phyloP scores from a whole-genome alignment of 2,329 filamentous ascomycete genomes.

The Huntiella abstrusa region DNA sequence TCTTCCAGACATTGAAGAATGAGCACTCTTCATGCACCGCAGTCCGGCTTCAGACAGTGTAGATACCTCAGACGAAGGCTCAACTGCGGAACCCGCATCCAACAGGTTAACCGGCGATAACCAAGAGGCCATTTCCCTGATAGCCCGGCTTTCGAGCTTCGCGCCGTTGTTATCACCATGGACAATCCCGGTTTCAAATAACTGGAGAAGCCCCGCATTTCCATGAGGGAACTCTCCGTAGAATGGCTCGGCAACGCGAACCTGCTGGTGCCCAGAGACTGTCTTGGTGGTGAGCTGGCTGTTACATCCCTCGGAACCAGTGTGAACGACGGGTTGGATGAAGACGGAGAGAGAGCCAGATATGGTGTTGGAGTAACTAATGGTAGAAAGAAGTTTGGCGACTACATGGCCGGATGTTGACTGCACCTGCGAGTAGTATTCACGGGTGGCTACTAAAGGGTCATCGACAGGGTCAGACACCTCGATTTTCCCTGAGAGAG shows the following conservation, averaged over 20 bases:
- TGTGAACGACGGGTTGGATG: background rate
- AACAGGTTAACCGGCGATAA: background rate
- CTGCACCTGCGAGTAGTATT: background rate
- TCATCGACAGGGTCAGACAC: background rate
- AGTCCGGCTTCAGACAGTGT: background rate
- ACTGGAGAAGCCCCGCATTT: background rate
- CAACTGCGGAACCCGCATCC: background rate
- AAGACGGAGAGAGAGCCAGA: background rate
- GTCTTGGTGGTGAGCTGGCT: background rate
- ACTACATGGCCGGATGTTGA: background rate
- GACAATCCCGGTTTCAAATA: background rate
- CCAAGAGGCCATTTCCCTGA: background rate
- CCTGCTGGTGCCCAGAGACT: background rate
- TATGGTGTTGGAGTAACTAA: background rate
- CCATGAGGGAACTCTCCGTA: background rate
- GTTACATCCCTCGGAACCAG: background rate
- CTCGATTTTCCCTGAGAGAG: background rate
- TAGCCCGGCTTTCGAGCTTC: background rate
- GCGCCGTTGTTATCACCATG: background rate
- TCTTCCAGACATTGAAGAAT: background rate
- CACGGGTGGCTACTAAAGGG: background rate
- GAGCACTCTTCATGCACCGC: slow-evolving; percentile 4
- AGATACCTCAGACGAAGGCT: background rate
- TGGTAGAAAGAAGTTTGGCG: background rate
- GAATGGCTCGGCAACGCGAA: background rate